Evolutionary conservation across 2,329 filamentous ascomycete genomes (phyloP).

Genomic region (Zasmidium angulare): DNA sequence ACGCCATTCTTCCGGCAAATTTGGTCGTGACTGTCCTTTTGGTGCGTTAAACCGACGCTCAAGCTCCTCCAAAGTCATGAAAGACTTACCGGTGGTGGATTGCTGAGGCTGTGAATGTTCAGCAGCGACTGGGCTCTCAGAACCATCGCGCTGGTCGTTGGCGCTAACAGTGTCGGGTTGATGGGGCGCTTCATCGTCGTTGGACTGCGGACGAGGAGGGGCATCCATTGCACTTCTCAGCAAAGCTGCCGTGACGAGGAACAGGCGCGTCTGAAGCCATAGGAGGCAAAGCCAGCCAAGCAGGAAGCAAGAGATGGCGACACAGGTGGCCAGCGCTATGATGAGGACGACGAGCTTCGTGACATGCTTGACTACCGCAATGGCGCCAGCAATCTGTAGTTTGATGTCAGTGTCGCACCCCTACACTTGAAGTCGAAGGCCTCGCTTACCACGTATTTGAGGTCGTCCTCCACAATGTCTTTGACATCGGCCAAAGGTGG

Average conservation of each 20-base stretch:
- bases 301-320: constrained; percentile 13
- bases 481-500: background rate
- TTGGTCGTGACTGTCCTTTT: background rate
- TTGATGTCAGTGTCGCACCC: background rate
- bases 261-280: constrained; percentile 13
- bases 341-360: constrained; percentile 12
- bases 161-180: background rate
- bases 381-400: constrained; percentile 12
- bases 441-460: constrained; percentile 8
- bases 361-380: constrained; percentile 12
- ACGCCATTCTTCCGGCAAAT: no score
- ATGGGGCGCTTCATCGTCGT: constrained; percentile 1
- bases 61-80: no score
- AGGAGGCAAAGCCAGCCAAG: constrained; percentile 17
- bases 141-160: no score
- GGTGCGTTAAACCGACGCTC: no score
- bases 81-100: no score
- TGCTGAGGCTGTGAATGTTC: no score
- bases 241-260: constrained; percentile 11
- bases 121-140: no score
- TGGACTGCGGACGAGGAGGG: background rate
- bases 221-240: constrained; percentile 9
- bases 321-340: constrained; percentile 9
- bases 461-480: constrained; percentile 6
- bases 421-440: background rate